Conservation (phyloP, 2,329 filamentous ascomycete genomes). For the Aspergillus sp. region DNA sequence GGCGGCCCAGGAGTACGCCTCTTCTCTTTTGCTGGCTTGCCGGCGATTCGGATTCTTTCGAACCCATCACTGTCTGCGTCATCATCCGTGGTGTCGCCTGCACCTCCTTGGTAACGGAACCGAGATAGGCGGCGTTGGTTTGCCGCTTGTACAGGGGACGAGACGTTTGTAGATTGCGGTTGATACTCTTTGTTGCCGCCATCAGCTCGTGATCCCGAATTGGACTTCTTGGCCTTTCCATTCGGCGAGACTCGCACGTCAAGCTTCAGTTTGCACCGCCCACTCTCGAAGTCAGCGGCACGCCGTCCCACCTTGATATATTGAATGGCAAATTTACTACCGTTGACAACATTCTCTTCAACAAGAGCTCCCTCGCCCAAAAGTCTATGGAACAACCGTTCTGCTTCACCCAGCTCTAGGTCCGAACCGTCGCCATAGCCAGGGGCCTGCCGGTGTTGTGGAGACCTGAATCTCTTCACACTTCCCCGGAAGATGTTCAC, state of each 20-base stretch:
- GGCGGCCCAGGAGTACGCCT: conserved; percentile 44
- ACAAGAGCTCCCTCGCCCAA: conserved; percentile 70
- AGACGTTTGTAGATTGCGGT: conserved; percentile 67
- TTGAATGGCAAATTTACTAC: conserved; percentile 67
- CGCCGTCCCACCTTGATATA: conserved; percentile 58
- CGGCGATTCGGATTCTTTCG: conserved; percentile 42
- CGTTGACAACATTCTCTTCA: conserved; percentile 69
- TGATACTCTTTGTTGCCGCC: conserved; percentile 46
- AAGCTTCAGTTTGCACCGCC: conserved; percentile 51
- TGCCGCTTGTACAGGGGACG: conserved; percentile 60
- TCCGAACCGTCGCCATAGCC: conserved; percentile 69
- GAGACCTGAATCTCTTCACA: conserved; percentile 57
- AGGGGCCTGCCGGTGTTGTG: conserved; percentile 54
- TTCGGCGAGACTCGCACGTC: conserved; percentile 56
- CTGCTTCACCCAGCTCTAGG: conserved; percentile 73
- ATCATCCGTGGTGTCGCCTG: conserved; percentile 30
- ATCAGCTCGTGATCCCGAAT: conserved; percentile 33
- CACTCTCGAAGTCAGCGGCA: conserved; percentile 49
- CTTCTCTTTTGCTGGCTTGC: conserved; percentile 30
- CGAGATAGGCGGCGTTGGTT: conserved; percentile 38
- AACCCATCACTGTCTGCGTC: conserved; percentile 47
- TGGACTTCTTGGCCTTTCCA: conserved; percentile 29
- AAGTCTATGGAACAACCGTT: conserved; percentile 79
- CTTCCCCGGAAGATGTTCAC: conserved; percentile 81
- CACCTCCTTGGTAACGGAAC: conserved; percentile 25